Conservation (phyloP, 116 monocot species). For the Posidonia oceanica region DNA sequence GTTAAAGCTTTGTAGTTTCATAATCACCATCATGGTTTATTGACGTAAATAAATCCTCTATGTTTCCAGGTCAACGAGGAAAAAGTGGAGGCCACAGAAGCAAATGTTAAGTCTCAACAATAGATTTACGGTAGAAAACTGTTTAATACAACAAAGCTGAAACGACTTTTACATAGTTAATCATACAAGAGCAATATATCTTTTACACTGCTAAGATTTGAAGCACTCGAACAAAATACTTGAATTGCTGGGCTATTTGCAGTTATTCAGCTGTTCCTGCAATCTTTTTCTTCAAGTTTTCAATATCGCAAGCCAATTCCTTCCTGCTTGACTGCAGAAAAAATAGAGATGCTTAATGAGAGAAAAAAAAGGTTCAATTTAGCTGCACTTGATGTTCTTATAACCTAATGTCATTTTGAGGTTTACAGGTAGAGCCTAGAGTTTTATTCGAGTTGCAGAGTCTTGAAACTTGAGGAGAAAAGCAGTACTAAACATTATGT, state of each 20-base stretch:
- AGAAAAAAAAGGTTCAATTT: too few species aligned
- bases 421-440: too few species aligned
- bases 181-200: background rate
- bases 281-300: constrained; percentile 80
- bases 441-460: too few species aligned
- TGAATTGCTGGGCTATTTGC: background rate
- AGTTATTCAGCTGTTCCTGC: constrained; percentile 36
- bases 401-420: too few species aligned
- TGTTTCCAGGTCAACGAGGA: too few species aligned
- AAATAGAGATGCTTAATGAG: background rate
- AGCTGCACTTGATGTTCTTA: too few species aligned
- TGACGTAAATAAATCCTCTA: too few species aligned
- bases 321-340: constrained; percentile 76
- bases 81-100: too few species aligned
- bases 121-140: background rate
- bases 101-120: background rate
- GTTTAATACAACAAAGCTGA: background rate
- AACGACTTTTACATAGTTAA: background rate
- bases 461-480: too few species aligned
- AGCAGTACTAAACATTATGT: too few species aligned
- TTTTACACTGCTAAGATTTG: background rate
- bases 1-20: background rate
- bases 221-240: background rate
- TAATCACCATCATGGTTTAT: too few species aligned
- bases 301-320: constrained; percentile 70